Evolutionary conservation across 352 stramenopile species (phyloP).

Genomic region (Globisporangium rhizosaccharum): DNA sequence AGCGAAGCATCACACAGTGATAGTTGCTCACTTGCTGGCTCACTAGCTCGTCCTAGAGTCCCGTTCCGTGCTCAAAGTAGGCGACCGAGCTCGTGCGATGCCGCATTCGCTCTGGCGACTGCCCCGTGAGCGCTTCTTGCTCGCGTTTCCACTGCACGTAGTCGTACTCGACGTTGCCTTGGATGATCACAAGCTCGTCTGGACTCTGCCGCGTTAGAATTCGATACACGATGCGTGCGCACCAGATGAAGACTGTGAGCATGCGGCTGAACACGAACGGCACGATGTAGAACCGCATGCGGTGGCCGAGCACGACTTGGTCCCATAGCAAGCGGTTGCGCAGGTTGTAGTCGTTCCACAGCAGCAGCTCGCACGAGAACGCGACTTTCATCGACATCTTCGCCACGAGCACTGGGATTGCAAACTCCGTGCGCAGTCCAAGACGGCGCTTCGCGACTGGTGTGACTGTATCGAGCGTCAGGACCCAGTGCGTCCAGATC

Average conservation of each 20-base stretch:
- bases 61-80: background rate
- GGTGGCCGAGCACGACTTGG: background rate
- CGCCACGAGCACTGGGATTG: conserved; percentile 2
- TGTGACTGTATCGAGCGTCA: conserved; percentile 19
- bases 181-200: conserved; percentile 8
- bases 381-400: conserved; percentile 13
- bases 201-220: conserved; percentile 1
- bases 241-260: conserved; percentile 13
- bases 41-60: background rate
- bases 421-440: background rate
- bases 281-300: conserved; percentile 6
- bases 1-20: background rate
- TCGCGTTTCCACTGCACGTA: conserved; percentile 4
- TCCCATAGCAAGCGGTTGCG: conserved; percentile 14
- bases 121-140: background rate
- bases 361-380: conserved; percentile 8
- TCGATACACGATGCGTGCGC: conserved; percentile 2
- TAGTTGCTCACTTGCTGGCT: background rate
- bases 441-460: conserved; percentile 9
- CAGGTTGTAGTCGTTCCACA: conserved; percentile 11
- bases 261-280: conserved; percentile 12
- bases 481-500: conserved; percentile 17
- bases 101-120: too few species aligned
- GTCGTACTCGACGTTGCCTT: conserved; percentile 8
- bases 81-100: background rate